Percentiles rank a stretch among this genome's conserved stretches.
phyloP scores from a whole-genome alignment of 192 early-diverging fungal genomes.

The Coemansia erecta region DNA sequence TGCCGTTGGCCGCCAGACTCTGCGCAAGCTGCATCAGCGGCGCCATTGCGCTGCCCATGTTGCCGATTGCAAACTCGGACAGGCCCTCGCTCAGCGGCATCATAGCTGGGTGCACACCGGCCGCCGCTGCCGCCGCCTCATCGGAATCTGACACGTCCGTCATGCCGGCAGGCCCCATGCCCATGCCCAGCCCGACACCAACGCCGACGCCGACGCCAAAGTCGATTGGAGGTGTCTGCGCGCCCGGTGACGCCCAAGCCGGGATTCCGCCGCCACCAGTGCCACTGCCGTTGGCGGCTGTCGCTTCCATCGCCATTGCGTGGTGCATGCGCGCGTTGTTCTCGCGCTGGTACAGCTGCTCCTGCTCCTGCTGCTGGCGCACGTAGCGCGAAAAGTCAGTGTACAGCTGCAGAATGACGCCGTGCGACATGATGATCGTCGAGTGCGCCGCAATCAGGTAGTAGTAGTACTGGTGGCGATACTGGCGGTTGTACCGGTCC shows the following conservation, averaged over 20 bases:
- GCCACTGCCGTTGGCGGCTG: neutral
- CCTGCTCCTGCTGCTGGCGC: constrained; percentile 23
- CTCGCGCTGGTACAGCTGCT: constrained; percentile 8
- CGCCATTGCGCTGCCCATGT: constrained; percentile 41
- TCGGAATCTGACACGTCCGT: too few relatives aligned
- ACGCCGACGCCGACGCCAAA: constrained; percentile 3
- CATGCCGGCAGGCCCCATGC: too few relatives aligned
- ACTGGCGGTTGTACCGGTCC: constrained; percentile 46
- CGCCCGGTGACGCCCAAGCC: constrained; percentile 13
- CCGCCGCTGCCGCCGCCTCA: too few relatives aligned
- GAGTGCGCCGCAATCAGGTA: constrained; percentile 53
- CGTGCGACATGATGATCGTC: constrained; percentile 53
- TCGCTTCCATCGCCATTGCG: neutral
- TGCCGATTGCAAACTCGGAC: constrained; percentile 50
- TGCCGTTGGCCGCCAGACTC: constrained; percentile 19
- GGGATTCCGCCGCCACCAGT: neutral
- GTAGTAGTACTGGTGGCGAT: constrained; percentile 54
- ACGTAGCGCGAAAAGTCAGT: constrained; percentile 43
- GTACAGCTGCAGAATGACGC: constrained; percentile 46
- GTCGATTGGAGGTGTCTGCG: constrained; percentile 13
- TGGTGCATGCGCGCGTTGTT: constrained; percentile 1
- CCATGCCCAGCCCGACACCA: neutral
- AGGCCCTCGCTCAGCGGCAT: constrained; percentile 43
- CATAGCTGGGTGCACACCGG: too few relatives aligned
- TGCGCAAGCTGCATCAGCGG: constrained; percentile 44